phyloP scores from a whole-genome alignment of 2,329 filamentous ascomycete genomes.

The Aspergillus persii region DNA sequence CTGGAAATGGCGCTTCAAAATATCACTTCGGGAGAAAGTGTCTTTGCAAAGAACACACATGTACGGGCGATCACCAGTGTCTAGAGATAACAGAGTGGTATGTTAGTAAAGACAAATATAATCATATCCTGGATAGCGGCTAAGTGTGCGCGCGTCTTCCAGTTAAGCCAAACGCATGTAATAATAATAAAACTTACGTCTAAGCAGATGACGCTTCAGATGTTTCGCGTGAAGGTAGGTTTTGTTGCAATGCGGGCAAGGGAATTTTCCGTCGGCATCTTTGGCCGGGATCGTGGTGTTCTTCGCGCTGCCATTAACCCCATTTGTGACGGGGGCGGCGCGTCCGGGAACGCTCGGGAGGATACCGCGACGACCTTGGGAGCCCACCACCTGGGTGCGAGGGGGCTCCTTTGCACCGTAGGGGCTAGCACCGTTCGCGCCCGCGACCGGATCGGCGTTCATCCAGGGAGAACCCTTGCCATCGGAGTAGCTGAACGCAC shows the following conservation, averaged over 20 bases:
- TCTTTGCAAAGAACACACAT: conserved; percentile 98
- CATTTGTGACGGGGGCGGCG: conserved; percentile 67
- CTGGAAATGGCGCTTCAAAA: conserved; percentile 97
- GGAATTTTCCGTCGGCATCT: conserved; percentile 96
- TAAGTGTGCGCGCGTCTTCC: neutral
- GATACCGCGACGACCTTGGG: conserved; percentile 87
- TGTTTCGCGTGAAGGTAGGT: conserved; percentile 98
- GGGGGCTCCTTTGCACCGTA: conserved; percentile 44
- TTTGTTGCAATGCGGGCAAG: conserved; percentile 96
- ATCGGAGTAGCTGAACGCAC: conserved; percentile 60
- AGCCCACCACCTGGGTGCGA: conserved; percentile 84
- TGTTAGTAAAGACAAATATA: conserved; percentile 9
- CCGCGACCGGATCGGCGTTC: conserved; percentile 38
- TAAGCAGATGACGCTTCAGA: conserved; percentile 88
- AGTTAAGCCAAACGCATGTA: neutral
- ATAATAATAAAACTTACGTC: conserved; percentile 68
- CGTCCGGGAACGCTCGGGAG: conserved; percentile 86
- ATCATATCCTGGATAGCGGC: neutral
- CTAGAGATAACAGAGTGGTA: conserved; percentile 49
- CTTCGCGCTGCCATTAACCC: conserved; percentile 66
- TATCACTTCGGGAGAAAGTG: conserved; percentile 96
- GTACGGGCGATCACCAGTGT: conserved; percentile 96
- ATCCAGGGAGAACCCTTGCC: conserved; percentile 54
- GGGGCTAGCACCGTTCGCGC: conserved; percentile 36
- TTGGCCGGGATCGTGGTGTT: conserved; percentile 84